Evolutionary conservation across 129 eudicot genomes (phyloP).

Genomic region (Pseudognaphalium luteoalbum): DNA sequence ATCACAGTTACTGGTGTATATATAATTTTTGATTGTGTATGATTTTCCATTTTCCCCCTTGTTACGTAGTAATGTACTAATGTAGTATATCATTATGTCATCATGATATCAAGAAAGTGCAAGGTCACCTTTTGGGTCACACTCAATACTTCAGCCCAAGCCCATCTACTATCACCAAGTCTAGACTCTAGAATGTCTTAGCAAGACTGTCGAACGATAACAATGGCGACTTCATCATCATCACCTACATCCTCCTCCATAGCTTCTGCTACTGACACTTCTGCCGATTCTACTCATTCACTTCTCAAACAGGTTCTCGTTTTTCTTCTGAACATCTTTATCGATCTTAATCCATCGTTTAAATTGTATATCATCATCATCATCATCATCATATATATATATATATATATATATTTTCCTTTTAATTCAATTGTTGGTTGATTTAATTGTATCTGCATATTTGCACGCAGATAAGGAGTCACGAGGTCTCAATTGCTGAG

Average conservation of each 20-base stretch:
- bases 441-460: background rate
- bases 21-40: too few species aligned
- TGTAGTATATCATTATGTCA: too few species aligned
- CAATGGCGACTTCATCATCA: slow-evolving; percentile 35
- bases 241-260: background rate
- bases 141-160: background rate
- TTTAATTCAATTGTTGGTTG: background rate
- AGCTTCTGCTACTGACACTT: slow-evolving; percentile 19
- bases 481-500: slow-evolving; percentile 34
- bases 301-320: slow-evolving; percentile 33
- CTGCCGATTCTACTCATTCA: slow-evolving; percentile 13
- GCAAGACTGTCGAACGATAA: background rate
- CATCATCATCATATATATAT: too few species aligned
- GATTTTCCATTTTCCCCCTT: too few species aligned
- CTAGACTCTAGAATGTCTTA: too few species aligned
- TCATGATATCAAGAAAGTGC: background rate
- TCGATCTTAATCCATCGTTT: background rate
- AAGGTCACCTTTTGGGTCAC: too few species aligned
- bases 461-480: slow-evolving; percentile 31
- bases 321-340: background rate
- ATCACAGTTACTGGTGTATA: too few species aligned
- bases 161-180: background rate
- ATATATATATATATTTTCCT: background rate
- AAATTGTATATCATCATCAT: background rate
- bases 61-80: too few species aligned